Evolutionary conservation across 306 rosid genomes (phyloP).

Genomic region (Macrotyloma uniflorum): DNA sequence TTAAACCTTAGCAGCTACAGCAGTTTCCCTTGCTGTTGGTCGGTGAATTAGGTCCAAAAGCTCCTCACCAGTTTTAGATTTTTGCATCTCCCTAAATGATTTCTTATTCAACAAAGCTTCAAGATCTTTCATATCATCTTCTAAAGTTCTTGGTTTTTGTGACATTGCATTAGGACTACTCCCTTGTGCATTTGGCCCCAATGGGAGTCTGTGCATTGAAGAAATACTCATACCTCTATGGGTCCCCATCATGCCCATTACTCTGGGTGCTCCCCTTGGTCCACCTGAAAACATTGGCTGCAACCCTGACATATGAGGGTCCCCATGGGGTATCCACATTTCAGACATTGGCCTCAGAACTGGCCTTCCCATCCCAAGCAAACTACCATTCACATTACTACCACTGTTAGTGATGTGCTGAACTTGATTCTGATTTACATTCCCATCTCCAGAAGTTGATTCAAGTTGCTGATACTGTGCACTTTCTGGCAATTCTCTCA

Average conservation of each 20-base stretch:
- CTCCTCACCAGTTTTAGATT: constrained; percentile 95
- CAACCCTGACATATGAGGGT: constrained; percentile 57
- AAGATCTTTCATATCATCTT: constrained; percentile 89
- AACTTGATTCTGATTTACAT: constrained; percentile 52
- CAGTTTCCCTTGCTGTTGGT: constrained; percentile 95
- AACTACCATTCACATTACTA: constrained; percentile 55
- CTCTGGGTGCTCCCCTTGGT: constrained; percentile 67
- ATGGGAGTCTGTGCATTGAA: constrained; percentile 64
- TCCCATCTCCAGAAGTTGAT: constrained; percentile 55
- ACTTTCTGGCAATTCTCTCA: constrained; percentile 85
- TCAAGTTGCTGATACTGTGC: constrained; percentile 55
- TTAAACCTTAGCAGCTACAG: constrained; percentile 92
- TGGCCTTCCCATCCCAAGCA: constrained; percentile 67
- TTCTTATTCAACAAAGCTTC: constrained; percentile 92
- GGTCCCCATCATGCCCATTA: constrained; percentile 67
- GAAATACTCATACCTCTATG: constrained; percentile 69
- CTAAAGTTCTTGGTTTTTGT: constrained; percentile 62
- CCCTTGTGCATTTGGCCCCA: constrained; percentile 61
- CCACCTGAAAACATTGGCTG: constrained; percentile 69
- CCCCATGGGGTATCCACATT: constrained; percentile 82
- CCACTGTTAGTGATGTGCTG: constrained; percentile 47
- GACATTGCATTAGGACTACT: constrained; percentile 52
- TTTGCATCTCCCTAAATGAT: constrained; percentile 77
- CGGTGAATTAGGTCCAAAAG: constrained; percentile 93
- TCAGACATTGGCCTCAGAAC: constrained; percentile 64